Percentiles rank a stretch among this genome's conserved stretches.
Evolutionary conservation across 2,329 filamentous ascomycete species (phyloP).

Genomic region (Pseudogymnoascus sp.): DNA sequence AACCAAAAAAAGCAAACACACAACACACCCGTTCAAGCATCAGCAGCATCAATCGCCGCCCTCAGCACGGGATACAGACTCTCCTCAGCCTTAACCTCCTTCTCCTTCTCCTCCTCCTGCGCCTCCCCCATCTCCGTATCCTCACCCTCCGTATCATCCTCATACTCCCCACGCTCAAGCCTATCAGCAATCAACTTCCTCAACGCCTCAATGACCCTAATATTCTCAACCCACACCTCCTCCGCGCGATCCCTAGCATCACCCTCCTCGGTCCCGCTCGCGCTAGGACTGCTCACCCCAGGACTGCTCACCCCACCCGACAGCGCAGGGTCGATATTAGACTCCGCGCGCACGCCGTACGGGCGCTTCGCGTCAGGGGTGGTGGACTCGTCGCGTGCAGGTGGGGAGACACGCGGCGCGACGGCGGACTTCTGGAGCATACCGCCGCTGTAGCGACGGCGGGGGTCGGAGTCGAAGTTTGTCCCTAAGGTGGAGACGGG

Average conservation of each 20-base stretch:
- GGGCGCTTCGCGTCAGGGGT: conserved; percentile 32
- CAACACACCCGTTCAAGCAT: neutral
- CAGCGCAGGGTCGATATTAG: conserved; percentile 31
- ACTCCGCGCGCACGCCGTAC: conserved; percentile 35
- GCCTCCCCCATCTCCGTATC: conserved; percentile 21
- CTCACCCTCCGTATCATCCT: conserved; percentile 25
- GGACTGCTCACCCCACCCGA: conserved; percentile 31
- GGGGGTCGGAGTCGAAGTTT: conserved; percentile 56
- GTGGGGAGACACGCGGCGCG: conserved; percentile 35
- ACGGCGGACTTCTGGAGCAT: conserved; percentile 56
- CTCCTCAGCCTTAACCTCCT: conserved; percentile 13
- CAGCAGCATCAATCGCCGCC: conserved; percentile 15
- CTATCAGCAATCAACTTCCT: conserved; percentile 52
- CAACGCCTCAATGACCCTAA: conserved; percentile 58
- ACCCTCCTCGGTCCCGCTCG: conserved; percentile 47
- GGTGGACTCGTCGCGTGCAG: conserved; percentile 23
- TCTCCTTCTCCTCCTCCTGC: neutral
- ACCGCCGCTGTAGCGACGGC: conserved; percentile 60
- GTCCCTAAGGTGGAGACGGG: conserved; percentile 64
- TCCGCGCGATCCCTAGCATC: conserved; percentile 52
- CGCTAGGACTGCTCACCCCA: conserved; percentile 36
- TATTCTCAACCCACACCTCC: conserved; percentile 60
- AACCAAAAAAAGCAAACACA: neutral
- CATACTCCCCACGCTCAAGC: conserved; percentile 52
- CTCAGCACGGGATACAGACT: conserved; percentile 14